A percentile compares a stretch with the other conserved stretches of the same genome.
These are phyloP conservation scores for Aspergillus pseudonomiae DNA, from an alignment of 2,329 filamentous ascomycete species.

Conservation along the genomic window DNA sequence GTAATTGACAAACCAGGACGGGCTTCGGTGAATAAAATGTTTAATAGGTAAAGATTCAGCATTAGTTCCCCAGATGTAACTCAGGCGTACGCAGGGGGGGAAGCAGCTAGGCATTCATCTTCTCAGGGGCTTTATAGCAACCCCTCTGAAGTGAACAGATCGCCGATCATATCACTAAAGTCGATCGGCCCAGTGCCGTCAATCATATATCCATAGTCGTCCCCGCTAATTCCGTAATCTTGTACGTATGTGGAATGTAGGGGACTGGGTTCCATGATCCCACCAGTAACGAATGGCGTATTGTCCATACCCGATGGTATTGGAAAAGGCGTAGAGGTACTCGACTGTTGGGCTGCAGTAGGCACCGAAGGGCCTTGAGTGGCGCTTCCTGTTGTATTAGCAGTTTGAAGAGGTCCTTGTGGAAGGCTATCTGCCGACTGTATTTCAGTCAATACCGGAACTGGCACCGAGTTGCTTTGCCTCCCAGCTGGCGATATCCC, in stretches of 20 bases:
- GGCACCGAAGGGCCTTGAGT: neutral
- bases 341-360: neutral
- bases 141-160: neutral
- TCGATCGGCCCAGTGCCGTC: conserved; percentile 1
- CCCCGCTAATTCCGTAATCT: neutral
- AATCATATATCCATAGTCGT: neutral
- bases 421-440: neutral
- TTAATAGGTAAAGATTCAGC: neutral
- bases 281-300: neutral
- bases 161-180: conserved; percentile 3
- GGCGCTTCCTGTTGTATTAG: neutral
- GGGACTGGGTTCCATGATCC: neutral
- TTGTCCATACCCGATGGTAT: neutral
- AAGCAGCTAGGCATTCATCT: neutral
- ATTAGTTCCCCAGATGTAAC: neutral
- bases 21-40: neutral
- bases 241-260: neutral
- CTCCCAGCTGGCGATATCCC: neutral
- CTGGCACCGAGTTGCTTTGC: neutral
- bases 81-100: too few species aligned
- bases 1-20: too few species aligned
- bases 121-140: neutral
- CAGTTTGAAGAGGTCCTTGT: neutral
- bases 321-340: neutral
- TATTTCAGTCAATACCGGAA: too few species aligned